phyloP scores from a whole-genome alignment of 1,284 basidiomycete species.

The Boletus smithii region DNA sequence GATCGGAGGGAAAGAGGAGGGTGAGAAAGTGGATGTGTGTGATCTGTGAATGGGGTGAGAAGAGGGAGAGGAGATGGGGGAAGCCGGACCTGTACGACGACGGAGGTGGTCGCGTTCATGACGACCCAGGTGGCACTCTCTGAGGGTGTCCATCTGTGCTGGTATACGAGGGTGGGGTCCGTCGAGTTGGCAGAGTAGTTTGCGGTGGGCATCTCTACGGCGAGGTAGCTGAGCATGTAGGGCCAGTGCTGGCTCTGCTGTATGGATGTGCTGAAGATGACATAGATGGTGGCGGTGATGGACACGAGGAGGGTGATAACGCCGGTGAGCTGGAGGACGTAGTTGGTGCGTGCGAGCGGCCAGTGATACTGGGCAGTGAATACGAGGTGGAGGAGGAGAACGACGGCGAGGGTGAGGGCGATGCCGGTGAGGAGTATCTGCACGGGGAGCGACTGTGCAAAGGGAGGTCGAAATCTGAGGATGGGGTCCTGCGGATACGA shows the following conservation, averaged over 20 bases:
- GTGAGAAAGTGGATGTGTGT: conserved; percentile 99
- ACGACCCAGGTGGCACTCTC: conserved; percentile 82
- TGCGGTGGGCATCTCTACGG: conserved; percentile 68
- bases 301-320: conserved; percentile 78
- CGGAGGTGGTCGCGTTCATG: conserved; percentile 84
- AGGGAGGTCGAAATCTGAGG: conserved; percentile 69
- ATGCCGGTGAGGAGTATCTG: conserved; percentile 89
- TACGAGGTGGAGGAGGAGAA: conserved; percentile 89
- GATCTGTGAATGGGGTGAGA: conserved; percentile 50
- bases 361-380: conserved; percentile 97
- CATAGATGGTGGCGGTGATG: conserved; percentile 72
- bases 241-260: conserved; percentile 79
- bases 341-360: conserved; percentile 91
- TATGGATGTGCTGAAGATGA: conserved; percentile 64
- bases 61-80: not conserved
- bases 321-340: conserved; percentile 81
- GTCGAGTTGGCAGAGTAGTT: conserved; percentile 19
- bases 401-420: conserved; percentile 79
- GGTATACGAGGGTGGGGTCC: conserved; percentile 30
- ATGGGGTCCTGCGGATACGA: conserved; percentile 60
- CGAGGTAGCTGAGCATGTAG: conserved; percentile 91
- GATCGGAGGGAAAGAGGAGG: conserved; percentile 89
- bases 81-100: conserved; percentile 73
- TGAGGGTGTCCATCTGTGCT: conserved; percentile 60
- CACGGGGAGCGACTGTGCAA: conserved; percentile 85